These are phyloP conservation scores for Umbelopsis vinacea DNA, from an alignment of 192 early-diverging fungal genomes.

Conservation along the genomic window DNA sequence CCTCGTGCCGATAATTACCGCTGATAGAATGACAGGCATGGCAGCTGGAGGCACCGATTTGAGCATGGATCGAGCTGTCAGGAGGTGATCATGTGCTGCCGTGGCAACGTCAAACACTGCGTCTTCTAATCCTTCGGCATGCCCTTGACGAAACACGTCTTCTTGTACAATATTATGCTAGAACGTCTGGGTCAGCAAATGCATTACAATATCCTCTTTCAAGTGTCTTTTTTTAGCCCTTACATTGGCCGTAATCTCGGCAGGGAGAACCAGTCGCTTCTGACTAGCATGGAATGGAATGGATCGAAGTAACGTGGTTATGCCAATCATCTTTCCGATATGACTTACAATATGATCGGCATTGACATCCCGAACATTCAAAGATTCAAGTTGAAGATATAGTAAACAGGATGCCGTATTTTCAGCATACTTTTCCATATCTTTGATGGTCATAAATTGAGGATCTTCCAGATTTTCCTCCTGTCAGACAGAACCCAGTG, in stretches of 20 bases:
- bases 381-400: slow-evolving; percentile 87
- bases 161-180: slow-evolving; percentile 81
- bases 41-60: slow-evolving; percentile 61
- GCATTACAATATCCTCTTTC: not conserved
- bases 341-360: slow-evolving; percentile 91
- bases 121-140: slow-evolving; percentile 67
- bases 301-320: slow-evolving; percentile 74
- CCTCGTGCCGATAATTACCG: slow-evolving; percentile 45
- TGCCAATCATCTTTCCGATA: slow-evolving; percentile 89
- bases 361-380: slow-evolving; percentile 78
- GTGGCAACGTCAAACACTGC: slow-evolving; percentile 89
- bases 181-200: not conserved
- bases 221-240: not conserved
- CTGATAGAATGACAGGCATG: slow-evolving; percentile 72
- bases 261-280: slow-evolving; percentile 73
- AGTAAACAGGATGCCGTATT: slow-evolving; percentile 85
- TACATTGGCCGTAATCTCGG: slow-evolving; percentile 79
- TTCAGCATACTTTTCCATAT: slow-evolving; percentile 90
- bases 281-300: slow-evolving; percentile 74
- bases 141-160: slow-evolving; percentile 65
- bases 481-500: slow-evolving; percentile 42
- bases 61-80: slow-evolving; percentile 68
- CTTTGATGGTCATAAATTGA: slow-evolving; percentile 69
- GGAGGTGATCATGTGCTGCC: slow-evolving; percentile 75
- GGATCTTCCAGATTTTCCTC: slow-evolving; percentile 63